These are phyloP conservation scores for Salvia splendens DNA, from an alignment of 257 asterid genomes.

Conservation along the genomic window DNA sequence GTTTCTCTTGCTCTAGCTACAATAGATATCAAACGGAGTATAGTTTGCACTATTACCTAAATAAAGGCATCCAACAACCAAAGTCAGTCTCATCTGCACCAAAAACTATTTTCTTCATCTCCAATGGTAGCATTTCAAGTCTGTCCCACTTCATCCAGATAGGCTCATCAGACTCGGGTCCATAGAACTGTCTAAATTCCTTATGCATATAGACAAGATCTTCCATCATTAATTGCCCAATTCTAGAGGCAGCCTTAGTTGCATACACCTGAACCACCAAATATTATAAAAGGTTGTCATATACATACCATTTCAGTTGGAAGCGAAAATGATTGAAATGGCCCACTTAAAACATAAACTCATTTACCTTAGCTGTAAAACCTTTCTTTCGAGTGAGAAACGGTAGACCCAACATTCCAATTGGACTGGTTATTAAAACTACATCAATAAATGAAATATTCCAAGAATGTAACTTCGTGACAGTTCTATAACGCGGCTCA, in stretches of 20 bases:
- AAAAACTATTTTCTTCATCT: slow-evolving; percentile 48
- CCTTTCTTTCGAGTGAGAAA: slow-evolving; percentile 63
- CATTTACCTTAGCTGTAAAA: slow-evolving; percentile 71
- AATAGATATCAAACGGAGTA: neutral
- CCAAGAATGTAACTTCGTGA: slow-evolving; percentile 60
- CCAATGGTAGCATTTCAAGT: slow-evolving; percentile 66
- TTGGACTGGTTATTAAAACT: slow-evolving; percentile 72
- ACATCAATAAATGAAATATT: slow-evolving; percentile 62
- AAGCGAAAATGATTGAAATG: slow-evolving; percentile 15
- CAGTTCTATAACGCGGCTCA: slow-evolving; percentile 65
- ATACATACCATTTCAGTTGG: slow-evolving; percentile 3
- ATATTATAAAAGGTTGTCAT: slow-evolving; percentile 28
- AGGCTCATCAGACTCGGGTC: slow-evolving; percentile 60
- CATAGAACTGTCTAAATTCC: slow-evolving; percentile 73
- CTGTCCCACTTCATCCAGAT: slow-evolving; percentile 85
- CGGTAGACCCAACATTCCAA: slow-evolving; percentile 84
- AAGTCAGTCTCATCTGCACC: slow-evolving; percentile 57
- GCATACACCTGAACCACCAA: slow-evolving; percentile 61
- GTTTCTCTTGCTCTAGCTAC: neutral
- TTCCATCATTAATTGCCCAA: slow-evolving; percentile 80
- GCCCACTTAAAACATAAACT: slow-evolving; percentile 19
- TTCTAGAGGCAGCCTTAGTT: slow-evolving; percentile 77
- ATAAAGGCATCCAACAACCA: slow-evolving; percentile 81
- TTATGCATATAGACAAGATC: slow-evolving; percentile 80
- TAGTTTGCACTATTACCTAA: slow-evolving; percentile 46